Evolutionary conservation across 2,329 filamentous ascomycete species (phyloP).

Genomic region (Trichothecium sympodiale): DNA sequence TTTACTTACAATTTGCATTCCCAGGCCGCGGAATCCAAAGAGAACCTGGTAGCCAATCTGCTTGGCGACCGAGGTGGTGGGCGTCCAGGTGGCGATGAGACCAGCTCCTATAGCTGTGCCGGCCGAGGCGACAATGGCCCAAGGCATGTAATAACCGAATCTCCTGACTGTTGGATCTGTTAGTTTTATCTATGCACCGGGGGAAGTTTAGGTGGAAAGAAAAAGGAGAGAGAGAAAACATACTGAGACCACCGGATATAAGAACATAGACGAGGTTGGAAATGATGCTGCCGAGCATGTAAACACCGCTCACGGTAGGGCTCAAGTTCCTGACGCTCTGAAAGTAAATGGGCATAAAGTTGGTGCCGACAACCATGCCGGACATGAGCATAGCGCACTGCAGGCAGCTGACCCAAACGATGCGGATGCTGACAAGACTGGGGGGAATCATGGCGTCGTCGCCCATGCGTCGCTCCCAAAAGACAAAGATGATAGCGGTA

Average conservation of each 20-base stretch:
- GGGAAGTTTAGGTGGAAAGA: not conserved
- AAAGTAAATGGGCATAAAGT: constrained; percentile 37
- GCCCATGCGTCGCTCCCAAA: constrained; percentile 23
- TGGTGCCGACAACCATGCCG: constrained; percentile 27
- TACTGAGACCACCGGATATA: constrained; percentile 15
- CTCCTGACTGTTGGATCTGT: not conserved
- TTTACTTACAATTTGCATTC: constrained; percentile 5
- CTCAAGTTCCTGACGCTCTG: constrained; percentile 28
- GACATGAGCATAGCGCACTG: constrained; percentile 24
- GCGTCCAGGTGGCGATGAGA: constrained; percentile 25
- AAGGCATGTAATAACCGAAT: constrained; percentile 10
- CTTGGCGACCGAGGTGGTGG: constrained; percentile 15
- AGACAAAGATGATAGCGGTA: constrained; percentile 13
- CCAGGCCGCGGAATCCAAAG: constrained; percentile 14
- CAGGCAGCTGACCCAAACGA: constrained; percentile 6
- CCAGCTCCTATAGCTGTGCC: constrained; percentile 24
- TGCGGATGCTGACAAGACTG: constrained; percentile 5
- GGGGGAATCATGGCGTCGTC: constrained; percentile 25
- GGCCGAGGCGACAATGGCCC: constrained; percentile 20
- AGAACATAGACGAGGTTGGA: constrained; percentile 10
- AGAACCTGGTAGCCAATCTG: constrained; percentile 40
- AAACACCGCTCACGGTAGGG: constrained; percentile 14
- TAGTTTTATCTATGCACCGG: constrained; percentile 1
- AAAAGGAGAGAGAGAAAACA: constrained; percentile 1
- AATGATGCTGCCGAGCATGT: constrained; percentile 15